Base-by-base conservation (phyloP, 805 yeast genomes). In the Starmerella geochares region DNA sequence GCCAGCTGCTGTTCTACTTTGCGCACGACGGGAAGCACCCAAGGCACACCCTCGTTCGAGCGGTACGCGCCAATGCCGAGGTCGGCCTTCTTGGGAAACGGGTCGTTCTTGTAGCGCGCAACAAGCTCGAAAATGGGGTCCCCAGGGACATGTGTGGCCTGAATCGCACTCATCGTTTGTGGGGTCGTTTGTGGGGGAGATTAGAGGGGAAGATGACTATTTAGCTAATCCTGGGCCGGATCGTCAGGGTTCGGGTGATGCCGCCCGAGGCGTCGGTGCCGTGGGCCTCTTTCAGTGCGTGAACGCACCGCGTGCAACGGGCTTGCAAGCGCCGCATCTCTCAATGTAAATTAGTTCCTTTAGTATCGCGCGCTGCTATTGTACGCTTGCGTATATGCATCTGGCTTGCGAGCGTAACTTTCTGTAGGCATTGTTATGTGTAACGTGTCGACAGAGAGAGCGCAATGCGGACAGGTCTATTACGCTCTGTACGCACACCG, bases 21-120 rank as follows among this genome's bases (percentile, higher is more conserved):
- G 62, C 73, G 72, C 53, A 86, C 86, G 23, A 85, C 73, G n/a
- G 94, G 92, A 58, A 88, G 74, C 50, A 90, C 81, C 79, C 86
- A 86, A 44, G 97, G 96, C 64, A 79, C 77, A 45, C 97, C 98
- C 6, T 68, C 59, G 65, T 82, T 78, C 65, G 86, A 94, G 65
- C 97, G 77, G 73, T 90, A 90, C n/a, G 97, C 90, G 48, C 98
- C 94, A 24, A 83, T 86, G 53, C 90, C 90, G 57, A 84, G 71
- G 56, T 75, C 75, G 58, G 73, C 66, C 65, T 78, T 69, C 49
- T 62, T 60, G 29, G 68, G 71, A 48, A 65, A 54, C 21, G 71
- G 52, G 56, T 70, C 73, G 25, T 60, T 64, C 54, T 64, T 63
- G 63, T 57, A 64, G n/a, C 58, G 53, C 24, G 61, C 67, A 44